phyloP scores from a whole-genome alignment of 495 filamentous ascomycete species.

The Penicillium tannophilum region DNA sequence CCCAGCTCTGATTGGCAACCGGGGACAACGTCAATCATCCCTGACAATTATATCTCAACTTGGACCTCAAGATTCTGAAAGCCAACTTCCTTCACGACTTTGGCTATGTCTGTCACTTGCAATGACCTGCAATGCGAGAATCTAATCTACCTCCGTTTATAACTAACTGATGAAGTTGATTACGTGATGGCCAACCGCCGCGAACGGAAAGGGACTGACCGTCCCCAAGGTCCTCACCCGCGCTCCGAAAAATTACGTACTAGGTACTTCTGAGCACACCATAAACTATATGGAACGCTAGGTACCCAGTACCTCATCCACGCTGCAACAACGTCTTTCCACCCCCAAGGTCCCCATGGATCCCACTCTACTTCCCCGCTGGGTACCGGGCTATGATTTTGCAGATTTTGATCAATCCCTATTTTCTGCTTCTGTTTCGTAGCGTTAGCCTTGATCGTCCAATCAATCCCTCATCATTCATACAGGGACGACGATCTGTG shows the following conservation, averaged over 20 bases:
- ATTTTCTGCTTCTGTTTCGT: neutral
- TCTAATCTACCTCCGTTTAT: no score
- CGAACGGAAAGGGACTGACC: conserved; percentile 24
- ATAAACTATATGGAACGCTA: neutral
- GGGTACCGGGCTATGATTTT: conserved; percentile 14
- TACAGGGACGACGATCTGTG: conserved; percentile 1
- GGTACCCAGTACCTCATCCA: conserved; percentile 22
- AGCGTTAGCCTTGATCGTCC: neutral
- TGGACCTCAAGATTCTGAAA: neutral
- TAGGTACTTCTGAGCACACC: conserved; percentile 12
- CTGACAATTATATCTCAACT: neutral
- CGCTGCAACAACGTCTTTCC: conserved; percentile 22
- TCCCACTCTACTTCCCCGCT: conserved; percentile 21
- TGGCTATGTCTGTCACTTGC: neutral
- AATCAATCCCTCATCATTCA: conserved; percentile 2
- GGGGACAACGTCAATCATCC: neutral
- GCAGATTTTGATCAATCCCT: conserved; percentile 25
- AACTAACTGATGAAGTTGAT: neutral
- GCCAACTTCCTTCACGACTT: neutral
- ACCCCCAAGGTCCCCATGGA: conserved; percentile 36
- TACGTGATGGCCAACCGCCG: conserved; percentile 14
- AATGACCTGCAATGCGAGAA: neutral
- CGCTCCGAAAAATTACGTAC: conserved; percentile 15
- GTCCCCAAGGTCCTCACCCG: conserved; percentile 45
- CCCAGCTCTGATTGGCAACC: conserved; percentile 12